phyloP scores from a whole-genome alignment of 306 rosid genomes.

The Dryas octopetala region DNA sequence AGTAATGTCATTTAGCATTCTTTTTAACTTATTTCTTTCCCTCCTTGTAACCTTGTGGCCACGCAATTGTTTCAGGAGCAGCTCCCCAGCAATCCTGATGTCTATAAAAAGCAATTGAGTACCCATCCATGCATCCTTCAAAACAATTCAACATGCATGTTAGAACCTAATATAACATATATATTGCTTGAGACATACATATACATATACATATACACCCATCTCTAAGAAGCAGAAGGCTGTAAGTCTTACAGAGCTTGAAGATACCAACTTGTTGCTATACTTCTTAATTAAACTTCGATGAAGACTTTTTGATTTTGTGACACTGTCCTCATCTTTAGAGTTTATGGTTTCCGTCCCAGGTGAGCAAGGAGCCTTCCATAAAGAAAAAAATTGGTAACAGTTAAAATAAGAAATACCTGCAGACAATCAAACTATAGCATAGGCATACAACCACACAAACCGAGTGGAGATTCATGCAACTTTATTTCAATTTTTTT shows the following conservation, averaged over 20 bases:
- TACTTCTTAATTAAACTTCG: slow-evolving; percentile 46
- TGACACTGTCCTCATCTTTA: slow-evolving; percentile 23
- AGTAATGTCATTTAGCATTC: slow-evolving; percentile 51
- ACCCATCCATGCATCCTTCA: slow-evolving; percentile 64
- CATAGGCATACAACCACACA: background rate
- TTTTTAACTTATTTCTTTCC: slow-evolving; percentile 47
- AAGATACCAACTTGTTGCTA: slow-evolving; percentile 48
- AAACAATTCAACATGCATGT: slow-evolving; percentile 30
- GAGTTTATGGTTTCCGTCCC: slow-evolving; percentile 16
- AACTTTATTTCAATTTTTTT: background rate
- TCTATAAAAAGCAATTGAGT: slow-evolving; percentile 60
- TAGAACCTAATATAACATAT: slow-evolving; percentile 16
- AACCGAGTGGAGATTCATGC: slow-evolving; percentile 9
- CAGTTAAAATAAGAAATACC: background rate
- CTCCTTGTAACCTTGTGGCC: slow-evolving; percentile 51
- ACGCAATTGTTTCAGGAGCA: slow-evolving; percentile 39
- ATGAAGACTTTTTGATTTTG: slow-evolving; percentile 24
- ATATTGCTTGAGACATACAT: background rate
- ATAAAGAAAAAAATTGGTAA: background rate
- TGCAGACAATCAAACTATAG: background rate
- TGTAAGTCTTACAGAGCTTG: slow-evolving; percentile 49
- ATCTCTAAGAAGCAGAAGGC: slow-evolving; percentile 16
- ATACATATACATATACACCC: background rate
- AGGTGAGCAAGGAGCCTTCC: slow-evolving; percentile 34
- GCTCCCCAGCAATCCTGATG: slow-evolving; percentile 43